These are phyloP conservation scores for Globisporangium orthogonon DNA, from an alignment of 352 stramenopile species.

Conservation along the genomic window DNA sequence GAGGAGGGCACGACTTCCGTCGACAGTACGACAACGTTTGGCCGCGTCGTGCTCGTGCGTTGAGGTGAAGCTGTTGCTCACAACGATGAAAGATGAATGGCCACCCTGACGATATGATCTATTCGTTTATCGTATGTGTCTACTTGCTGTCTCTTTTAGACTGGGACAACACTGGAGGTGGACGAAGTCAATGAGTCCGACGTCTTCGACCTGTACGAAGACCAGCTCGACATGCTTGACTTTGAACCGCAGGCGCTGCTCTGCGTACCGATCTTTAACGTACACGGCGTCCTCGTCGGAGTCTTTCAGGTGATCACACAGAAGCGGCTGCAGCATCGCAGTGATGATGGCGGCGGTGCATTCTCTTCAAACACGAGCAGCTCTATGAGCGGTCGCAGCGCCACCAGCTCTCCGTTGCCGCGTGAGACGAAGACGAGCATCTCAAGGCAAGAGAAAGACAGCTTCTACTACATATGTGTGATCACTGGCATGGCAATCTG, in stretches of 20 bases:
- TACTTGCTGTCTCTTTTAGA: slow-evolving; percentile 12
- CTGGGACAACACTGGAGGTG: slow-evolving; percentile 44
- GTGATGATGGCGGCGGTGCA: not conserved
- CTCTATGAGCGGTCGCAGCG: not conserved
- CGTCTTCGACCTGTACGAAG: slow-evolving; percentile 54
- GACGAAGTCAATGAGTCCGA: slow-evolving; percentile 45
- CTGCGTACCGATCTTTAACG: slow-evolving; percentile 54
- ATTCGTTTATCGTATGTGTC: not conserved
- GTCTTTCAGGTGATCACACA: slow-evolving; percentile 58
- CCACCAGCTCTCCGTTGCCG: not conserved
- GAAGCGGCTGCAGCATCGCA: slow-evolving; percentile 17
- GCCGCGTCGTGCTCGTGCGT: slow-evolving; percentile 54
- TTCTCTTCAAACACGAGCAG: not conserved
- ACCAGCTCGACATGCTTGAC: slow-evolving; percentile 58
- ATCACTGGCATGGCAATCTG: slow-evolving; percentile 47
- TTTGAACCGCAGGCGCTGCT: slow-evolving; percentile 54
- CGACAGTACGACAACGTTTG: slow-evolving; percentile 59
- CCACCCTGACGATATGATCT: not conserved
- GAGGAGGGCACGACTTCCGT: slow-evolving; percentile 49
- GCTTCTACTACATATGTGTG: slow-evolving; percentile 32
- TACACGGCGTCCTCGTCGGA: slow-evolving; percentile 49
- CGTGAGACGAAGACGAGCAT: slow-evolving; percentile 16
- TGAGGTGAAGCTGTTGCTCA: too few relatives aligned
- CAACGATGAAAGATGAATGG: too few relatives aligned
- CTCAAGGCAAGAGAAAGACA: slow-evolving; percentile 25